Base-by-base conservation (phyloP, 2,329 filamentous ascomycete species). In the Truncatella angustata region DNA sequence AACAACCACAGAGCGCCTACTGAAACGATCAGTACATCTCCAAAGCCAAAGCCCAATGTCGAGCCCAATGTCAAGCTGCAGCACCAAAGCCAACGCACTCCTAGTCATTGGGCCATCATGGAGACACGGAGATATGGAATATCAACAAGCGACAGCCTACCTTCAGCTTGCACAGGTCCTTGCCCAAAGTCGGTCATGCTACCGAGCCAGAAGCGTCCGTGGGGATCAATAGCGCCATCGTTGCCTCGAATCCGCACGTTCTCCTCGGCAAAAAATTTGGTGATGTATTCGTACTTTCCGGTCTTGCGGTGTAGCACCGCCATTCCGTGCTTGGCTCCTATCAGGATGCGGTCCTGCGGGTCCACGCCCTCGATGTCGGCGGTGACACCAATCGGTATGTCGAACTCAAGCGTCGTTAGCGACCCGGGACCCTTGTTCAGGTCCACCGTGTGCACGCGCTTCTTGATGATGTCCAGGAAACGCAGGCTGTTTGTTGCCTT, bases 171-270 rank as follows among this genome's bases (percentile, higher is more conserved):
- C 51, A 90, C 87, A 3, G 70, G 69, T 30, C 80, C 79, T 18
- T 73, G 60, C 14, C 70, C 70, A 60, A 84, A 82, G 64, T 96
- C 90, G 56, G 90, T 94, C 89, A 96, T 96, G 56, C 82, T 82
- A 6, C 91, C 90, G 5, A 91, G 77, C 88, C 90, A 96, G 72
- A 93, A 94, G 30, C 90, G 78, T 28, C 92, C 91, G 56, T 85
- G 79, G 23, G 84, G 85, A 65, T 96, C 91, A 48, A 90, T 84
- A 4, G 85, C 87, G 43, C 91, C 91, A 65, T 96, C 92, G 65
- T 96, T 96, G 69, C 87, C 79, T 52, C 84, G 74, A 66, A 89
- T 76, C 20, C 84, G 72, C 66, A 79, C 72, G 57, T 76, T 80
- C 58, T 69, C 66, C 49, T 52, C 56, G 30, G 62, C 57, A 28